These are phyloP conservation scores for Lycium ferocissimum DNA, from an alignment of 257 asterid genomes.

Conservation along the genomic window DNA sequence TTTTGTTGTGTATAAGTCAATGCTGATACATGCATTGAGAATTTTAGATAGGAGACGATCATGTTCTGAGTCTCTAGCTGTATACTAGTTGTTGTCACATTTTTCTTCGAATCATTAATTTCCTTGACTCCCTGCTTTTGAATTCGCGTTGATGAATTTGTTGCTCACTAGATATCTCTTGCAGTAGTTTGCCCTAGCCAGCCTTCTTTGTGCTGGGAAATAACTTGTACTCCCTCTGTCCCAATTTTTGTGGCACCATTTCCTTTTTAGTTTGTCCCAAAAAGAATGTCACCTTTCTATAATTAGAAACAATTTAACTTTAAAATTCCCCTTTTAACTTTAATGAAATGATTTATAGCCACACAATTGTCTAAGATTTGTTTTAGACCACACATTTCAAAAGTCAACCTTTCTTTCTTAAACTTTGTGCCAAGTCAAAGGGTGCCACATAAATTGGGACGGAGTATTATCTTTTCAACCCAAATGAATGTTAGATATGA, in stretches of 20 bases:
- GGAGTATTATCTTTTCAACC: background rate
- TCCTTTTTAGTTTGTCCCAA: too few species aligned
- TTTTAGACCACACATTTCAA: too few species aligned
- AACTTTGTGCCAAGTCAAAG: too few species aligned
- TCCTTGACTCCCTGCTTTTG: constrained; percentile 7
- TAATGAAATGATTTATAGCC: too few species aligned
- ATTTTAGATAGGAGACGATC: background rate
- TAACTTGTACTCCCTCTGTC: background rate
- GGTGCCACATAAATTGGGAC: too few species aligned
- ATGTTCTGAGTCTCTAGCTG: constrained; percentile 15
- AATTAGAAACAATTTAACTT: too few species aligned
- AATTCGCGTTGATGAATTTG: background rate
- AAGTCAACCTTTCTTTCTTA: too few species aligned
- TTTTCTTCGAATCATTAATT: background rate
- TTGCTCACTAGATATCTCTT: background rate
- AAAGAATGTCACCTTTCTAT: too few species aligned
- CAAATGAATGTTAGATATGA: background rate
- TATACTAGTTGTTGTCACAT: constrained; percentile 16
- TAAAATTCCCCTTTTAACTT: too few species aligned
- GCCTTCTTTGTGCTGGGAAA: background rate
- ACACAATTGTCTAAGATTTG: too few species aligned
- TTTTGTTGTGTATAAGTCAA: background rate
- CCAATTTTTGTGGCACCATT: too few species aligned
- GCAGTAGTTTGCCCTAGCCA: background rate
- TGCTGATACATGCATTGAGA: background rate